Conservation (phyloP, 2,329 filamentous ascomycete species). For the Fusarium sp. region DNA sequence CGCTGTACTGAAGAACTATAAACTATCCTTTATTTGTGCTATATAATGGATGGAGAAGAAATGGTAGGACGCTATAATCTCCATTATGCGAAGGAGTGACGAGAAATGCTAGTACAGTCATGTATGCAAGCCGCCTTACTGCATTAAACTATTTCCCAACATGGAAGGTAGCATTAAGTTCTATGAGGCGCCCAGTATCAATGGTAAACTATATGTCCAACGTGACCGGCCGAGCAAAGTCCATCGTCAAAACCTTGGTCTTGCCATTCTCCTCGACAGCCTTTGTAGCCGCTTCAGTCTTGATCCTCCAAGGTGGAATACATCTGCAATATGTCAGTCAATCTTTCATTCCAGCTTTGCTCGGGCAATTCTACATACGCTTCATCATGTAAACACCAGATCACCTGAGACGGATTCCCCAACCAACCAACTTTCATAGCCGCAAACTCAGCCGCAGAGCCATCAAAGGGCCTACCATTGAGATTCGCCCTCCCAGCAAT, state of each 20-base stretch:
- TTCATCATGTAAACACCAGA: constrained; percentile 5
- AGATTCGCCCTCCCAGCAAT: not conserved
- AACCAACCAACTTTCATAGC: not conserved
- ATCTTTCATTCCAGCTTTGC: accelerated
- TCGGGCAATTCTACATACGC: not conserved
- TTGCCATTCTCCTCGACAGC: not conserved
- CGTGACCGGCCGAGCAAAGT: not conserved
- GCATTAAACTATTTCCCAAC: too few species aligned
- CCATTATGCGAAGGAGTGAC: too few species aligned
- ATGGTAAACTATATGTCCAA: not conserved
- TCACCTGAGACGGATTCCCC: not conserved
- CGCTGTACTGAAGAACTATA: too few species aligned
- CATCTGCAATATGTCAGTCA: not conserved
- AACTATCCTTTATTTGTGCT: too few species aligned
- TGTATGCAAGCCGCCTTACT: too few species aligned
- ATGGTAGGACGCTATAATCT: too few species aligned
- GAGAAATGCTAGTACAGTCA: too few species aligned
- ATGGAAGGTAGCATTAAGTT: too few species aligned
- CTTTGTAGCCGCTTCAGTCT: not conserved
- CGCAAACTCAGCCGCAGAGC: not conserved
- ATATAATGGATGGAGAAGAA: too few species aligned
- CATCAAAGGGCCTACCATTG: not conserved
- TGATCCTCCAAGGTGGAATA: not conserved
- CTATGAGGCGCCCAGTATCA: too few species aligned
- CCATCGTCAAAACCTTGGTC: not conserved